phyloP scores from a whole-genome alignment of 2,329 filamentous ascomycete species.

The Fusarium nodosum region DNA sequence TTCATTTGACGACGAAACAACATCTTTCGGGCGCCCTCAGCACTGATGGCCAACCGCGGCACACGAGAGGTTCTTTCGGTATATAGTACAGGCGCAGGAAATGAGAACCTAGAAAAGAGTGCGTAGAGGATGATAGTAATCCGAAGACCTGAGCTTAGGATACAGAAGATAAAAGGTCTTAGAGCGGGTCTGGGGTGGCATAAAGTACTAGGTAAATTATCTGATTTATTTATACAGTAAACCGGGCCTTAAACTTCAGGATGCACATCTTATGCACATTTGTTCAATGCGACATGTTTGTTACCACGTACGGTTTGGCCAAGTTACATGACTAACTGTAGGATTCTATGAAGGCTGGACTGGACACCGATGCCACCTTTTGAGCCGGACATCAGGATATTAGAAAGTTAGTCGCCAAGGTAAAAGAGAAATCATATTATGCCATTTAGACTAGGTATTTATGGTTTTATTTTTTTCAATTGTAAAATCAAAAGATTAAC shows the following conservation, averaged over 20 bases:
- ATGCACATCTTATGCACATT: not conserved
- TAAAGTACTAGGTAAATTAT: not conserved
- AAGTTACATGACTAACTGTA: not conserved
- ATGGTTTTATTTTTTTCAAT: not conserved
- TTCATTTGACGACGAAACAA: no score
- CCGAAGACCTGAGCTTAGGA: not conserved
- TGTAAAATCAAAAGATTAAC: no score
- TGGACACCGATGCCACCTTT: no score
- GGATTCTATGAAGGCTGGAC: not conserved
- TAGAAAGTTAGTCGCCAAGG: not conserved
- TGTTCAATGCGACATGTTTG: not conserved
- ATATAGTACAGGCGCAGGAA: not conserved
- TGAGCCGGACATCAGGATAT: not conserved
- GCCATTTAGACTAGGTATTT: not conserved
- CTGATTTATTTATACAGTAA: not conserved
- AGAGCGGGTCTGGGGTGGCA: not conserved
- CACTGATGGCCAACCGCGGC: not conserved
- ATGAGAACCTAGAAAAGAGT: not conserved
- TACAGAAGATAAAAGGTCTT: not conserved
- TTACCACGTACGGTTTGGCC: no score
- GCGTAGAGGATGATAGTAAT: not conserved
- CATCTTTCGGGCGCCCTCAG: not conserved
- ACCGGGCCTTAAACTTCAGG: fast-evolving
- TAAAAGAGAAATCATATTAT: not conserved
- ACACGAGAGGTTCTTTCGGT: not conserved